Evolutionary conservation across 1,139 yeast genomes (phyloP).

Genomic region (Tardiomyces blankii): DNA sequence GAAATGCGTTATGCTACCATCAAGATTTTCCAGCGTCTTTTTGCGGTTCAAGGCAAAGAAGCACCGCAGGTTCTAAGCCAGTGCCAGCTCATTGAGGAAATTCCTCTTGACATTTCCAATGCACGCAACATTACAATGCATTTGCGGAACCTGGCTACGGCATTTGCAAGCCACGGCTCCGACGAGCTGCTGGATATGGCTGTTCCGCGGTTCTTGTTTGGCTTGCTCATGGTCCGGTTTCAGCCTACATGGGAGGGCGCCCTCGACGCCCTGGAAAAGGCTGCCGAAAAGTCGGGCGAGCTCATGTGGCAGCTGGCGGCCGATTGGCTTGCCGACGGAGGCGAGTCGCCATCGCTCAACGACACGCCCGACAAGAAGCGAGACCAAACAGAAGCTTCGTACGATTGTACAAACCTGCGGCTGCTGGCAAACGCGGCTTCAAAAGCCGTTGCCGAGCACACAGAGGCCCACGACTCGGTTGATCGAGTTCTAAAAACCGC

Average conservation of each 20-base stretch:
- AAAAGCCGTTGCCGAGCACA: neutral
- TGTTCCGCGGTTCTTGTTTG: slow-evolving; percentile 53
- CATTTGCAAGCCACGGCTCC: slow-evolving; percentile 33
- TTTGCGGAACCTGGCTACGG: slow-evolving; percentile 48
- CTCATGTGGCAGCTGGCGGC: slow-evolving; percentile 48
- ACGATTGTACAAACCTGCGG: neutral
- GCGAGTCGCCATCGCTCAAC: neutral
- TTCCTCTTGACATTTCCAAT: slow-evolving; percentile 57
- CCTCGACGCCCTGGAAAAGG: slow-evolving; percentile 43
- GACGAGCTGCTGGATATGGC: slow-evolving; percentile 31
- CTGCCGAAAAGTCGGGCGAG: slow-evolving; percentile 34
- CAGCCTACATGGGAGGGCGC: slow-evolving; percentile 83
- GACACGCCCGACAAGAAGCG: neutral
- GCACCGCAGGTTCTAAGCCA: slow-evolving; percentile 25
- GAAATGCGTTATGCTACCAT: slow-evolving; percentile 38
- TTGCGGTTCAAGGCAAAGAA: slow-evolving; percentile 20
- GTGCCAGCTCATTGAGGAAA: slow-evolving; percentile 52
- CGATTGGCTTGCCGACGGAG: slow-evolving; percentile 23
- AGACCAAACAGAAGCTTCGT: neutral
- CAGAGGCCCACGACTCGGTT: neutral
- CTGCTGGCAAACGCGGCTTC: neutral
- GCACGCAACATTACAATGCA: slow-evolving; percentile 69
- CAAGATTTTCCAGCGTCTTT: slow-evolving; percentile 29
- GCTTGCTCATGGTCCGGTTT: slow-evolving; percentile 62
- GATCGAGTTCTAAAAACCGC: neutral